These are phyloP conservation scores for Tolypocladium nubicola DNA, from an alignment of 2,329 filamentous ascomycete species.

Conservation along the genomic window DNA sequence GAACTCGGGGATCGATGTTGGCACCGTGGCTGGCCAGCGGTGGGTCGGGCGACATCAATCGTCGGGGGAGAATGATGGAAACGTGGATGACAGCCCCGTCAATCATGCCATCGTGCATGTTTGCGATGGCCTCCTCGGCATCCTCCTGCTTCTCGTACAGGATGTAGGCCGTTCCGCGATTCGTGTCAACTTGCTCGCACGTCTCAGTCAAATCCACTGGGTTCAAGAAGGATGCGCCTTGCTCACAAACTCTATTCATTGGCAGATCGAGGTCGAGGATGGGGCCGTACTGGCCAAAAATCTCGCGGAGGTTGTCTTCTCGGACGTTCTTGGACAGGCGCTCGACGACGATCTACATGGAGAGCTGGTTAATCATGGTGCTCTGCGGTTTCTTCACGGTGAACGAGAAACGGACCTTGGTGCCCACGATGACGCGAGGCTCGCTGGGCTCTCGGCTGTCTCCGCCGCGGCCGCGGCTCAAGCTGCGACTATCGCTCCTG, in stretches of 20 bases:
- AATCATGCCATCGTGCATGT: conserved; percentile 96
- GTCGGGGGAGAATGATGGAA: conserved; percentile 75
- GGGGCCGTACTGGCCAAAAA: conserved; percentile 79
- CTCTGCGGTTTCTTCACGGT: no score
- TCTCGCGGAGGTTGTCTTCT: conserved; percentile 77
- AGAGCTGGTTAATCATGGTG: neutral
- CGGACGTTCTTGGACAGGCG: conserved; percentile 93
- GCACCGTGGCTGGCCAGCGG: conserved; percentile 56
- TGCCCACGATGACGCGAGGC: conserved; percentile 32
- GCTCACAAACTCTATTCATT: conserved; percentile 72
- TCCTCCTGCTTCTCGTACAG: conserved; percentile 67
- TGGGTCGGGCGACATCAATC: conserved; percentile 72
- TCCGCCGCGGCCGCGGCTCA: conserved; percentile 22
- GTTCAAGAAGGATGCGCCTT: neutral
- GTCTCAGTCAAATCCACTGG: neutral
- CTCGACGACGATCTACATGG: conserved; percentile 76
- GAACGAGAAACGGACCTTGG: conserved; percentile 33
- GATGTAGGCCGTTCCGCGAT: conserved; percentile 89
- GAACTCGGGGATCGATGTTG: conserved; percentile 41
- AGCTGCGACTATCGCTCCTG: conserved; percentile 17
- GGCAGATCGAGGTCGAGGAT: conserved; percentile 86
- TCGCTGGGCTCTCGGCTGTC: conserved; percentile 25
- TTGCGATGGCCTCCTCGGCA: conserved; percentile 79
- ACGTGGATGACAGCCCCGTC: conserved; percentile 78
- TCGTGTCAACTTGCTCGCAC: conserved; percentile 57